Conservation (phyloP, 768 basidiomycete species). For the Suillus bovinus region DNA sequence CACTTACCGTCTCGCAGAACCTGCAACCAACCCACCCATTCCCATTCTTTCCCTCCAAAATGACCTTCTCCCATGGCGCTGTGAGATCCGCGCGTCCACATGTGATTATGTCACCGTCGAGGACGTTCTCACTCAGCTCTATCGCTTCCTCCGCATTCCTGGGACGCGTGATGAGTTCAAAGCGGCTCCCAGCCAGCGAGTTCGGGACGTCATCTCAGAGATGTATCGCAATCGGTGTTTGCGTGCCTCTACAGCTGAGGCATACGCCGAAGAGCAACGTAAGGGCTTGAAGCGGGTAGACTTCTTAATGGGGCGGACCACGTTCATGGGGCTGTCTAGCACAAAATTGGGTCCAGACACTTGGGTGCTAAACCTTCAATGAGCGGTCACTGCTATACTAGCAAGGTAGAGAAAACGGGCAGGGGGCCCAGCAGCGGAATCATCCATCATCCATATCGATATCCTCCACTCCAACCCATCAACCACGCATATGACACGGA, state of each 20-base stretch:
- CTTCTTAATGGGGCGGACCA: conserved; percentile 44
- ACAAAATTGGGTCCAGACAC: conserved; percentile 37
- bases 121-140: conserved; percentile 51
- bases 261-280: conserved; percentile 38
- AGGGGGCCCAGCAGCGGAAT: background rate
- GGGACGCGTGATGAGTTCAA: conserved; percentile 44
- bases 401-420: background rate
- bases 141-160: conserved; percentile 41
- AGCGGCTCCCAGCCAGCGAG: conserved; percentile 32
- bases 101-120: conserved; percentile 37
- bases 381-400: conserved; percentile 10
- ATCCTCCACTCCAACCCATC: conserved; percentile 5
- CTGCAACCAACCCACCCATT: conserved; percentile 33
- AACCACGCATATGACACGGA: conserved; percentile 21
- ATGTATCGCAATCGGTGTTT: conserved; percentile 46
- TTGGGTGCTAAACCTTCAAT: conserved; percentile 34
- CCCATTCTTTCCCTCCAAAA: conserved; percentile 32
- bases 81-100: conserved; percentile 30
- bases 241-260: conserved; percentile 30
- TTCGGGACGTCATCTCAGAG: conserved; percentile 35
- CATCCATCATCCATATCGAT: conserved; percentile 31
- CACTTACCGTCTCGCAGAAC: conserved; percentile 22
- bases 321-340: conserved; percentile 49
- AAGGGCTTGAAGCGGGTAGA: conserved; percentile 58
- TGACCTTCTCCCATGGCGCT: conserved; percentile 34